These are phyloP conservation scores for Amanita rubescens DNA, from an alignment of 768 basidiomycete species.

Conservation along the genomic window DNA sequence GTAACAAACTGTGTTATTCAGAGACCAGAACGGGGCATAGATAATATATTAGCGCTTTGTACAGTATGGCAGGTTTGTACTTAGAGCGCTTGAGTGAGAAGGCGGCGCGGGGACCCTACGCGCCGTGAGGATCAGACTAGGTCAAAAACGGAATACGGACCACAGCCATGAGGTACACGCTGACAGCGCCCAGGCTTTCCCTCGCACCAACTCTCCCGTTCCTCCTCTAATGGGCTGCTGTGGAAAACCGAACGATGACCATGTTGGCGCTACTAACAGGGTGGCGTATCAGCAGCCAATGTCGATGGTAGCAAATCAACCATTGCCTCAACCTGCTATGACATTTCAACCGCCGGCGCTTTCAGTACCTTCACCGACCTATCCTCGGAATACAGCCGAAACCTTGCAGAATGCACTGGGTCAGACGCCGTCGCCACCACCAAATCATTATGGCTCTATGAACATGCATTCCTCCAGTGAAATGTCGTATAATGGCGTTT, in stretches of 20 bases:
- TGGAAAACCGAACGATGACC: constrained; percentile 34
- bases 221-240: constrained; percentile 57
- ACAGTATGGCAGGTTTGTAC: no score
- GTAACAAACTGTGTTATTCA: no score
- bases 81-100: no score
- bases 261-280: constrained; percentile 21
- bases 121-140: no score
- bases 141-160: constrained; percentile 7
- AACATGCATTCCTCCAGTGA: not conserved
- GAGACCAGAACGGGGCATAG: no score
- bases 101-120: no score
- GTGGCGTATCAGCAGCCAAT: constrained; percentile 15
- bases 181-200: constrained; percentile 5
- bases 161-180: constrained; percentile 25
- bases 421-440: constrained; percentile 34
- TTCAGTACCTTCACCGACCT: constrained; percentile 15
- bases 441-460: constrained; percentile 24
- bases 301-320: constrained; percentile 42
- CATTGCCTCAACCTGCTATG: constrained; percentile 30
- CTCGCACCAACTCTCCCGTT: constrained; percentile 4
- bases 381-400: constrained; percentile 11
- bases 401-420: constrained; percentile 18
- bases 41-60: no score
- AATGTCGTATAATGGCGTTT: constrained; percentile 6
- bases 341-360: constrained; percentile 19